Base-by-base conservation (phyloP, 768 basidiomycete species). In the Serpula lacrymans region DNA sequence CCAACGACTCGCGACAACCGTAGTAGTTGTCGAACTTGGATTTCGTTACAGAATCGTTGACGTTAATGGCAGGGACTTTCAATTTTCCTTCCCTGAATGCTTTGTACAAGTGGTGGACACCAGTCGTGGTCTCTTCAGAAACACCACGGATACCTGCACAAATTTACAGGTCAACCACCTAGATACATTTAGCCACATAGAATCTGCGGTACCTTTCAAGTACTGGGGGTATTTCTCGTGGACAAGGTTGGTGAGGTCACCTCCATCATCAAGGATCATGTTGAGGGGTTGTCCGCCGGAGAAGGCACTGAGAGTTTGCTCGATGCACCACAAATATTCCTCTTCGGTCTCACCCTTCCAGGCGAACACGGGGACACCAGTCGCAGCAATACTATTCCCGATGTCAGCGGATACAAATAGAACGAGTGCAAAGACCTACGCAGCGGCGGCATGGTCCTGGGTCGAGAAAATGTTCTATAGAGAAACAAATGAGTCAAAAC, bases 311-410 rank as follows among this genome's bases (percentile, higher is more conserved):
- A 99, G 65, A 34, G 90, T 88, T 70, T 99, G 96, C 59, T 98
- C 92, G 53, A 99, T 91, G 64, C 94, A 98, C 96, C 96, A 99
- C 50, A 68, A 59, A 70, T 97, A 98, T 64, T 99, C 96, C 67
- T 97, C 96, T 62, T 98, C 96, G 33, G 94, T 94, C 75, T 99
- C 96, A 42, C 96, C 96, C 74, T 99, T 99, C 96, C 96, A 99
- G 29, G 96, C 96, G 59, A 82, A 99, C 57, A 98, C 96, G 51
- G 96, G 96, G 41, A 98, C 89, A 52, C 95, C 95, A 45, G 96
- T 98, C 13, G 93, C 95, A 50, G 95, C 95, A 50, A 97, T 97
- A 51, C 88, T 91, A 54, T 16, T 41, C 9, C 4, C 21, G 2
- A 25, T 11, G 6, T 37, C 52, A 14, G 22, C 27, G 49, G 16